Base-by-base conservation (phyloP, 2,329 filamentous ascomycete species). In the Fusarium pseudonygamai region DNA sequence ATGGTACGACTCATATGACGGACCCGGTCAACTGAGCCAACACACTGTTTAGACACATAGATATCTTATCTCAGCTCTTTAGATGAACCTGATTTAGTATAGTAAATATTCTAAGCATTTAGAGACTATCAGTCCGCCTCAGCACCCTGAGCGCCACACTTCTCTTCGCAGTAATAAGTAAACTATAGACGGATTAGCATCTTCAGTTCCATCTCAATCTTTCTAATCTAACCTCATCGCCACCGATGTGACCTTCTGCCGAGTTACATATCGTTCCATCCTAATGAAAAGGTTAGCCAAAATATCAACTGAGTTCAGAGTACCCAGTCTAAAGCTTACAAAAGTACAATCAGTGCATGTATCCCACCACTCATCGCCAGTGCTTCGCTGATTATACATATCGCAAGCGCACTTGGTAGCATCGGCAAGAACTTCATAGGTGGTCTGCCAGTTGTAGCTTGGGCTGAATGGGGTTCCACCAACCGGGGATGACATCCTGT, bases 191-290 rank as follows among this genome's bases (percentile, higher is more conserved):
- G 0, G 8, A 14, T 50, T 0, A 50, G 46, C 24, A 32, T 32
- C 6, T 14, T 9, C 7, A 1, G 7, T 20, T 39, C 0, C 6
- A 20, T 7, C 11, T 20, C 6, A 12, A 2, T 10, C 16, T 7
- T 10, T 2, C 3, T 14, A 0, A 13, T 18, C 46, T 49, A 32
- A 50, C 28, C 46, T 50, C 47, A 24, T 50, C 47, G 6, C 47
- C 47, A 14, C 47, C 28, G 0, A 50, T 50, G 11, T 34, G 47
- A 2, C 47, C 47, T 3, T 34, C 47, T 2, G 30, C 28, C 6
- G 47, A 50, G 30, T 2, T 50, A 12, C 47, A 34, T 13, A 50
- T 50, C 0, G 28, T 50, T 10, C 30, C 47, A 34, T 50, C 47
- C 47, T 50, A 2, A 3, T 20, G 1, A 18, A 3, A 32, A 12